Base-by-base conservation (phyloP, 495 filamentous ascomycete genomes). In the Daldinia loculata region DNA sequence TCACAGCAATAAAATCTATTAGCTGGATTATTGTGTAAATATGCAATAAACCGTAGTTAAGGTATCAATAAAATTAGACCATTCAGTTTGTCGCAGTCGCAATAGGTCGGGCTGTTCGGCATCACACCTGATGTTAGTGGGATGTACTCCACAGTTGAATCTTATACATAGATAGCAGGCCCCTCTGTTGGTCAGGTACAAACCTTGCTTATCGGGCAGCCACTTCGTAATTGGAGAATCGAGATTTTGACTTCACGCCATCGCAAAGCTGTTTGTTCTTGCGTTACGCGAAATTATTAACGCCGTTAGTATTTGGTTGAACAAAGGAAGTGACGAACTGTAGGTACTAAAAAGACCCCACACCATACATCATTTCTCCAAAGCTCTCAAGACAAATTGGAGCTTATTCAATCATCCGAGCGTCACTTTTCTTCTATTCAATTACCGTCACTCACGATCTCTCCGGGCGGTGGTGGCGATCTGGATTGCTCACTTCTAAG, bases 121-220 rank as follows among this genome's bases (percentile, higher is more conserved):
- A 39, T 57, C 55, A 57, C 61, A 60, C 38, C 67, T 60, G 61
- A 61, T 69, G 11, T 22, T 64, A 60, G 27, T 39, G 39, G 61
- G 63, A 64, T 70, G 67, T 64, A 70, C 67, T 63, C 67, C 68
- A 71, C 68, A 63, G 36, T 51, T 39, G 22, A 65, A 69, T 45
- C 27, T 52, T 50, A 22, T 57, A 39, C 39, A 22, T 57, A 39
- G 57, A 45, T 68, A 53, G 66, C 19, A 51, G 38, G 50, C 57
- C 50, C 59, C 63, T 61, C 17, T 60, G 32, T 22, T 56, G 48
- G 50, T 53, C 27, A 30, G 50, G 50, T 53, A 30, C 51, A 66
- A 57, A 59, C 62, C 57, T 59, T 66, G 69, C 68, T 66, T 70
- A 66, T 71, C 63, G 51, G 62, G 17, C 38, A 56, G 51, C 32